A percentile compares a stretch with the other conserved stretches of the same genome.
phyloP scores from a whole-genome alignment of 805 yeast species.

The Teunomyces lycoperdinae region DNA sequence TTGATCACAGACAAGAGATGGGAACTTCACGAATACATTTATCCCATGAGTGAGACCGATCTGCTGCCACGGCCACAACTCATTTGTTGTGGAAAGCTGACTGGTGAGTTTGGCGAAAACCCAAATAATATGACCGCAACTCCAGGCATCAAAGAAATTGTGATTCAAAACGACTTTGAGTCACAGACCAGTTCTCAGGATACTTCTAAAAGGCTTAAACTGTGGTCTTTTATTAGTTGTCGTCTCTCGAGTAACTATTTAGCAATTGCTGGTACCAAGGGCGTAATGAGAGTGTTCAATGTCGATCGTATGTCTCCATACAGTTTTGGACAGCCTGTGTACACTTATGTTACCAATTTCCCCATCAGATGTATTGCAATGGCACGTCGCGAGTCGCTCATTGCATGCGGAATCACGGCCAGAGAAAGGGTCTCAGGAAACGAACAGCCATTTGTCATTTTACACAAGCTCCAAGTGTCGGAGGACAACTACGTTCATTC shows the following conservation, averaged over 20 bases:
- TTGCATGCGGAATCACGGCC: constrained; percentile 84
- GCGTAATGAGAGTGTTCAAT: constrained; percentile 66
- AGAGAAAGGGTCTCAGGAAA: constrained; percentile 64
- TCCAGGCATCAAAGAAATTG: constrained; percentile 7
- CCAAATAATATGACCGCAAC: constrained; percentile 33
- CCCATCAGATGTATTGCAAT: constrained; percentile 79
- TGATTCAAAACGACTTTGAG: constrained; percentile 17
- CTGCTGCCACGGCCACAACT: constrained; percentile 44
- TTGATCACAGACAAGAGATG: constrained; percentile 66
- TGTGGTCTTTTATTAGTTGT: constrained; percentile 63
- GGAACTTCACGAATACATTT: constrained; percentile 61
- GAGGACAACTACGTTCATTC: constrained; percentile 11
- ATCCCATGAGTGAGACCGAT: constrained; percentile 40
- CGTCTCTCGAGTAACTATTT: constrained; percentile 56
- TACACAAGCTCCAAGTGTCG: constrained; percentile 40
- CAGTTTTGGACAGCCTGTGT: constrained; percentile 58
- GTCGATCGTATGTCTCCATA: constrained; percentile 28
- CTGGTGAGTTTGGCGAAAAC: constrained; percentile 63
- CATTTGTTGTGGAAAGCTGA: constrained; percentile 63
- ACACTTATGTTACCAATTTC: constrained; percentile 65
- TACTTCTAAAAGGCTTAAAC: constrained; percentile 31
- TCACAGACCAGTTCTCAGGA: constrained; percentile 19
- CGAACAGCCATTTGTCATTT: constrained; percentile 72
- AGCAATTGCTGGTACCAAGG: constrained; percentile 70
- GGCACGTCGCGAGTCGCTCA: constrained; percentile 57